These are phyloP conservation scores for Turritis glabra DNA, from an alignment of 345 rosid genomes.

Conservation along the genomic window DNA sequence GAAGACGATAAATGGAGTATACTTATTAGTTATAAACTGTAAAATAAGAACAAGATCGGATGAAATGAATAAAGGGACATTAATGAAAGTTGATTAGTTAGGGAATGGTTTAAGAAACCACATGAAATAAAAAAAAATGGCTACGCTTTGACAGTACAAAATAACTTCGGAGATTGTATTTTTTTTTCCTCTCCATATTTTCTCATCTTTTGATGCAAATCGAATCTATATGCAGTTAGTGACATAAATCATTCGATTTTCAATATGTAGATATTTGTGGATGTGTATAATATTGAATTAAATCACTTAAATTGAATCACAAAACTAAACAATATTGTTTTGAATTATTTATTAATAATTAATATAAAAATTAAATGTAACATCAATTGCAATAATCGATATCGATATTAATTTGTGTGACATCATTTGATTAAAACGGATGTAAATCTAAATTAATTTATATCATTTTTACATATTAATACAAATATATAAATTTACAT, in stretches of 20 bases:
- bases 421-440: too few relatives aligned
- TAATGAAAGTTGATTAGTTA: constrained; percentile 35
- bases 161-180: constrained; percentile 43
- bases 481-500: too few relatives aligned
- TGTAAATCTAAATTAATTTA: too few relatives aligned
- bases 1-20: background rate
- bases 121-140: constrained; percentile 38
- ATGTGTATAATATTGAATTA: too few relatives aligned
- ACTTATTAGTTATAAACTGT: background rate
- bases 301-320: too few relatives aligned
- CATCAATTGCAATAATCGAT: too few relatives aligned
- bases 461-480: too few relatives aligned
- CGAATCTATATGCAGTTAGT: constrained; percentile 6
- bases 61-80: constrained; percentile 7
- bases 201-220: constrained; percentile 32
- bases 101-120: constrained; percentile 26
- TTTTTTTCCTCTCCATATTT: background rate
- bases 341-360: too few relatives aligned
- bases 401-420: too few relatives aligned
- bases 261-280: background rate
- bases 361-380: too few relatives aligned
- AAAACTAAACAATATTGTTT: too few relatives aligned
- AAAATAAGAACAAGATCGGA: background rate
- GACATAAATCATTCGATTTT: constrained; percentile 24
- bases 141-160: constrained; percentile 41